Percentiles rank a stretch among this genome's conserved stretches.
These are phyloP conservation scores for Batkoa obscura DNA, from an alignment of 371 early-diverging fungal genomes.

Conservation along the genomic window DNA sequence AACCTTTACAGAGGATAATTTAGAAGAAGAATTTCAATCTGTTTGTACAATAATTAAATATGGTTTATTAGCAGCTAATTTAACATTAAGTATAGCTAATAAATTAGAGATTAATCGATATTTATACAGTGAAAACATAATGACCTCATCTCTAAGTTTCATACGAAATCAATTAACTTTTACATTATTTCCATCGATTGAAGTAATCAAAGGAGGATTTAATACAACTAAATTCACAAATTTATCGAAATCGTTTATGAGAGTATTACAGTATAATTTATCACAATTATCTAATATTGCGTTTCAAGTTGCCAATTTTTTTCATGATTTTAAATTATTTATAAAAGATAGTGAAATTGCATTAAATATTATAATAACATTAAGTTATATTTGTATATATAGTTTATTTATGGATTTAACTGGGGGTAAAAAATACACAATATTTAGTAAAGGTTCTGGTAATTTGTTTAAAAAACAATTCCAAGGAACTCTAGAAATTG, in stretches of 20 bases:
- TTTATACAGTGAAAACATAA: not conserved
- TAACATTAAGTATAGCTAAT: not conserved
- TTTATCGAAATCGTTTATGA: not conserved
- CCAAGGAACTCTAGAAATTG: not conserved
- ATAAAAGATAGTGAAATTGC: not conserved
- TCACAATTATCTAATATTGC: not conserved
- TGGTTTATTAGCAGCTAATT: not conserved
- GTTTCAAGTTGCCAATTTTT: not conserved
- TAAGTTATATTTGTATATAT: not conserved
- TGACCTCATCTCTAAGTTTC: not conserved
- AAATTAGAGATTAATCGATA: not conserved
- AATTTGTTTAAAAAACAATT: not conserved
- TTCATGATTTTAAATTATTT: not conserved
- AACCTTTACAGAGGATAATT: too few species aligned
- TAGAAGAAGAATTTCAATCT: not conserved
- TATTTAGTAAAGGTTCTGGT: not conserved
- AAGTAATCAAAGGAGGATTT: not conserved
- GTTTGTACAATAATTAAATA: not conserved
- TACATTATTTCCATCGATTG: not conserved
- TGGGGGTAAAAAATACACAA: not conserved
- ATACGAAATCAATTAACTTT: not conserved
- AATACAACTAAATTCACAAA: not conserved
- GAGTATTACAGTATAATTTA: not conserved
- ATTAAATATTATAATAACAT: not conserved
- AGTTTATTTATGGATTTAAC: not conserved